phyloP scores from a whole-genome alignment of 495 filamentous ascomycete species.

The Penicillium pancosmium region DNA sequence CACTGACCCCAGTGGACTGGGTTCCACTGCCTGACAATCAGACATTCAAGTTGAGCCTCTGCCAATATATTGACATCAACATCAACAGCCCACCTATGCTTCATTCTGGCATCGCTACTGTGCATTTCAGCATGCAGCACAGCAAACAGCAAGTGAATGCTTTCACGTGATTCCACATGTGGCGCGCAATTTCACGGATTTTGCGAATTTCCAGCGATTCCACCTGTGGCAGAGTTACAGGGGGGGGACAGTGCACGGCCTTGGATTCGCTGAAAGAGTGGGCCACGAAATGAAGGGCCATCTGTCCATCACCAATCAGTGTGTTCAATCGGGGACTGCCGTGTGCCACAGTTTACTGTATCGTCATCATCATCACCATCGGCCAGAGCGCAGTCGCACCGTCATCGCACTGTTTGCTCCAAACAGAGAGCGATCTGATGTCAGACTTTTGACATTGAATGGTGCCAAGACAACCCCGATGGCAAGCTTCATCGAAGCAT shows the following conservation, averaged over 20 bases:
- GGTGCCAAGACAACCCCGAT: background rate
- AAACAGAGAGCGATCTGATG: background rate
- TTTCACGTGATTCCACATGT: too few relatives aligned
- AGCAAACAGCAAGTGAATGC: too few relatives aligned
- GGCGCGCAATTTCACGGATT: too few relatives aligned
- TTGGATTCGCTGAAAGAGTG: background rate
- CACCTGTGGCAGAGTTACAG: background rate
- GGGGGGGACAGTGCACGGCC: background rate
- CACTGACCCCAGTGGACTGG: background rate
- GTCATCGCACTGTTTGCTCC: background rate
- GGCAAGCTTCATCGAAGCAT: constrained; percentile 6
- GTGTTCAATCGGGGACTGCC: background rate
- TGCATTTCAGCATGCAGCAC: too few relatives aligned
- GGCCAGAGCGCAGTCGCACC: background rate
- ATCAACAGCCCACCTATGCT: too few relatives aligned
- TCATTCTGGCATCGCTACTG: too few relatives aligned
- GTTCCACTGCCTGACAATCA: too few relatives aligned
- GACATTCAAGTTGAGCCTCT: too few relatives aligned
- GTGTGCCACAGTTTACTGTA: background rate
- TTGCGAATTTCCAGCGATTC: background rate
- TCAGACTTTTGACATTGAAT: background rate
- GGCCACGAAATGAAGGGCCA: background rate
- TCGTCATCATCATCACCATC: background rate
- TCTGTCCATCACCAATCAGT: background rate
- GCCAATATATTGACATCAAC: too few relatives aligned